Percentiles rank a stretch among this genome's conserved stretches.
These are phyloP conservation scores for Wickerhamomyces chaumierensis DNA, from an alignment of 805 yeast species.

Conservation along the genomic window DNA sequence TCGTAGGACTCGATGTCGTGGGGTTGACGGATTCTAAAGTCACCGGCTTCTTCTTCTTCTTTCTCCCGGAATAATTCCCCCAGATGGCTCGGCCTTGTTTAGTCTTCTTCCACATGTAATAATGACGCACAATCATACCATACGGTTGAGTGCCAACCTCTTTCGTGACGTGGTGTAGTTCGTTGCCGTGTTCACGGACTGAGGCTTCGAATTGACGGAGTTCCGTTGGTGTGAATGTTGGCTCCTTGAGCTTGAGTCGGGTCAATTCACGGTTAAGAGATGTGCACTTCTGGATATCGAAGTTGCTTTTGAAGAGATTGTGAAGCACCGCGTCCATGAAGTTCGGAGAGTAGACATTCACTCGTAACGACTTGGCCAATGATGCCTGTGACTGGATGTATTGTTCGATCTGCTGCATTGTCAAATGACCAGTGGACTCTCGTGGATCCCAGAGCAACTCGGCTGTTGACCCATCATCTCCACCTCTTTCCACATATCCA, in stretches of 20 bases:
- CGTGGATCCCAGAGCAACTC: conserved; percentile 58
- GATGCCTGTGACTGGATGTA: conserved; percentile 46
- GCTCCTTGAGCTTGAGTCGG: conserved; percentile 60
- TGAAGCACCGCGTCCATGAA: conserved; percentile 66
- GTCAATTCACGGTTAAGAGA: too few relatives aligned
- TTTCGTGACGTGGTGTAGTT: conserved; percentile 60
- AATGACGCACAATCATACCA: conserved; percentile 75
- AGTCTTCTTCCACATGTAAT: conserved; percentile 89
- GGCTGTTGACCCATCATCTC: conserved; percentile 50
- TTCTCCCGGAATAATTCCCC: conserved; percentile 73
- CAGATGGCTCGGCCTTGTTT: conserved; percentile 63
- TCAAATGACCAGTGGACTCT: conserved; percentile 16
- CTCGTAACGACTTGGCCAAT: conserved; percentile 41
- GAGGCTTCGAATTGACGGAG: conserved; percentile 61
- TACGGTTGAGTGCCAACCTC: conserved; percentile 64
- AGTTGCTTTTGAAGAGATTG: conserved; percentile 41
- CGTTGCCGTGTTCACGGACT: conserved; percentile 63
- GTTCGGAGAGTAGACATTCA: conserved; percentile 63
- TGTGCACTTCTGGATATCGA: too few relatives aligned
- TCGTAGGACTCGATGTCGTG: background rate
- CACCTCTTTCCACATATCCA: conserved; percentile 81
- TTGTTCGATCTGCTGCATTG: conserved; percentile 37
- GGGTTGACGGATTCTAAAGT: too few relatives aligned
- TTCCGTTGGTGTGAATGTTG: conserved; percentile 60
- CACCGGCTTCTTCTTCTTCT: conserved; percentile 46